Evolutionary conservation across 495 filamentous ascomycete species (phyloP).

Genomic region (Viridothelium virens): DNA sequence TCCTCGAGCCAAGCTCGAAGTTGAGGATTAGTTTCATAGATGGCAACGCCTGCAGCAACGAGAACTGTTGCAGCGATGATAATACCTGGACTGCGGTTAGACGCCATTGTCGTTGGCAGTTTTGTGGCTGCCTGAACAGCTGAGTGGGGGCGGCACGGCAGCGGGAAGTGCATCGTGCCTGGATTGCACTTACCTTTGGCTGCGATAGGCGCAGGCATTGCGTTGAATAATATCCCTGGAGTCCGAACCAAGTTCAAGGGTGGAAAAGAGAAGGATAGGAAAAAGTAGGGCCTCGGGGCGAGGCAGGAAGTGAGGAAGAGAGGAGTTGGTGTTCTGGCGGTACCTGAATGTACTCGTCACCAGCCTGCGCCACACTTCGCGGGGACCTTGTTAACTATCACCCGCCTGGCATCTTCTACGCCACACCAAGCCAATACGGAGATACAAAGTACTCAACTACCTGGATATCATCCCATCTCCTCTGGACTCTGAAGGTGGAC

Average conservation of each 20-base stretch:
- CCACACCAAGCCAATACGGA: neutral
- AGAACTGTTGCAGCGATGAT: conserved; percentile 69
- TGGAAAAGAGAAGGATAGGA: neutral
- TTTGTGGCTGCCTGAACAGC: conserved; percentile 7
- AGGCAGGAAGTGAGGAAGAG: neutral
- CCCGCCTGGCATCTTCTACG: neutral
- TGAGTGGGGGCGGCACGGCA: conserved; percentile 1
- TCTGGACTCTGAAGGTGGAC: too few species aligned
- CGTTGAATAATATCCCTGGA: neutral
- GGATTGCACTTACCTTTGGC: neutral
- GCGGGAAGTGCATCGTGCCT: neutral
- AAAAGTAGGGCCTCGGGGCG: neutral
- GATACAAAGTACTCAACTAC: neutral
- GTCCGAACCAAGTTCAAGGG: neutral
- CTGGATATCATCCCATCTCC: neutral
- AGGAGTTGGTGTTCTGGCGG: neutral
- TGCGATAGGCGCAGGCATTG: conserved; percentile 1
- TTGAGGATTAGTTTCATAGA: conserved; percentile 72
- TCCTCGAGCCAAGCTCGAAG: conserved; percentile 67
- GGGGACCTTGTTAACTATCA: neutral
- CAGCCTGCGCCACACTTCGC: conserved; percentile 8
- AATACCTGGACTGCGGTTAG: conserved; percentile 48
- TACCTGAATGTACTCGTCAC: conserved; percentile 1
- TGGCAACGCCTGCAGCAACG: conserved; percentile 71
- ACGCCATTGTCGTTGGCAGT: neutral